Evolutionary conservation across 2,329 filamentous ascomycete species (phyloP), one percentile per base, ranked within the genome.

Genomic region (Monosporascus ibericus): DNA sequence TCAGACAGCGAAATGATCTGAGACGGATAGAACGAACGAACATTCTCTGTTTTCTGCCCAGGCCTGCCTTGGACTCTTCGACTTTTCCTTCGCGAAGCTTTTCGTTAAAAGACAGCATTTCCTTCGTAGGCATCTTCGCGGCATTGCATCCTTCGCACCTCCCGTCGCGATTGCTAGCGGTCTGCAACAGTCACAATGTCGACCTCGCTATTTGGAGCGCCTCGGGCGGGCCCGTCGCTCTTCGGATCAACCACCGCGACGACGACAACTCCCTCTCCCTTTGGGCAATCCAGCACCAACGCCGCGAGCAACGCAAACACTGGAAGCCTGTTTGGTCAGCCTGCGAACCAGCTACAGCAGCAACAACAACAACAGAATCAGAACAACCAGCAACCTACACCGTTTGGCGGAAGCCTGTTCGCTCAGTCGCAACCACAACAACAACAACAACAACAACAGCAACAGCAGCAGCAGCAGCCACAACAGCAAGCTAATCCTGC

Each of bases 271-370:
- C 50, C 71, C 68, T 55, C 70, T 64, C 55, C 72, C 69, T 50
- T 67, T 24, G 59, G 56, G 30, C 59, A 64, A 40, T 44, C 52
- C 44, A 34, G 56, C 55, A 60, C 30, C 58, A 68, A 52, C 34
- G 52, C 57, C 36, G 65, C 65, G 37, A 20, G n/a, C 44, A 40
- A 56, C 56, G 60, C 38, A 57, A 68, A 52, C 24, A 52, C 58
- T 37, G 65, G 65, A 36, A 68, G 68, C 44, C 44, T 76, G 6
- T 78, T 79, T 54, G 72, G 72, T 39, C 66, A 67, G 53, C 56
- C 61, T 44, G 68, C 70, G 57, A 71, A 70, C 52, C 73, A 75
- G 51, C 69, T 72, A 55, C 68, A 70, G 50, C 70, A 73, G 48
- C 65, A 66, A 52, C 65, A 69, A 52, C 65, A 69, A 46, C 68